phyloP scores from a whole-genome alignment of 2,329 filamentous ascomycete species.

The Colletotrichum zoysiae region DNA sequence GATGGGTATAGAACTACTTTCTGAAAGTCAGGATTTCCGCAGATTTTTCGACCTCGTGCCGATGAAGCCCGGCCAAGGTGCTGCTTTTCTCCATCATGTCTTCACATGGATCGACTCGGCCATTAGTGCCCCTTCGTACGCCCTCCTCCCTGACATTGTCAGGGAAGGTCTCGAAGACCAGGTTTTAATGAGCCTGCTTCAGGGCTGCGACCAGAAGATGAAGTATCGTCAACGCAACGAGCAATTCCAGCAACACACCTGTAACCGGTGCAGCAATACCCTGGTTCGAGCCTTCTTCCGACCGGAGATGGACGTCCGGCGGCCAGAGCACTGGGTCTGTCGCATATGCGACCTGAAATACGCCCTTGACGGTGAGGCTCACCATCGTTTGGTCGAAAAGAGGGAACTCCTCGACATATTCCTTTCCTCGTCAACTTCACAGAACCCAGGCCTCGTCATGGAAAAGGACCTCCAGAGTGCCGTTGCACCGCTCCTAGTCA shows the following conservation, averaged over 20 bases:
- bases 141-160: neutral
- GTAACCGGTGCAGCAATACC: conserved; percentile 7
- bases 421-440: neutral
- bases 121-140: neutral
- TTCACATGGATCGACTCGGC: conserved; percentile 15
- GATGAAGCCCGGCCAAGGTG: conserved; percentile 28
- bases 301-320: neutral
- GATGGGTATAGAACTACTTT: conserved; percentile 33
- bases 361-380: conserved; percentile 8
- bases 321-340: conserved; percentile 17
- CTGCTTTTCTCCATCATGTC: conserved; percentile 30
- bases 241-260: conserved; percentile 1
- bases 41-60: conserved; percentile 35
- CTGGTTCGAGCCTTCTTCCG: conserved; percentile 20
- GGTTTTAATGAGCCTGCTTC: conserved; percentile 27
- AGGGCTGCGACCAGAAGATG: conserved; percentile 4
- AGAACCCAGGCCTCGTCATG: neutral
- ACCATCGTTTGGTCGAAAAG: conserved; percentile 22
- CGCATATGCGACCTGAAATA: conserved; percentile 7
- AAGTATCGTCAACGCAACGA: neutral
- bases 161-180: conserved; percentile 22
- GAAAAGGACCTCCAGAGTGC: neutral
- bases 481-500: conserved; percentile 11
- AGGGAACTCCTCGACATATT: neutral
- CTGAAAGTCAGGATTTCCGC: conserved; percentile 5